Evolutionary conservation across 495 filamentous ascomycete genomes (phyloP), one percentile per base, ranked within the genome.

Genomic region (Penicillium simplicissimum): DNA sequence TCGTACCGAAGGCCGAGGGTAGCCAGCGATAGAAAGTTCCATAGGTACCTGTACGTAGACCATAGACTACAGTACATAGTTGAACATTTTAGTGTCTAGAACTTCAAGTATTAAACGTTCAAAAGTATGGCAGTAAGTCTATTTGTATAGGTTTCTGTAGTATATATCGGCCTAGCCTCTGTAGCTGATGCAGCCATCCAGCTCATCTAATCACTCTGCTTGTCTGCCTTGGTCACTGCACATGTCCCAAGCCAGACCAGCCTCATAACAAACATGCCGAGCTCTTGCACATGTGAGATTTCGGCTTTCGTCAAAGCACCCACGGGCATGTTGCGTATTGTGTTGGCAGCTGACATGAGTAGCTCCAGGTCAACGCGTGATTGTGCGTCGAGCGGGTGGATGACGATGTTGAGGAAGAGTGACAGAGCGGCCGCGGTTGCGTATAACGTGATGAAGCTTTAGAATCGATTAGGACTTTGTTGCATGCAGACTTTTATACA

Each of bases 231-330:
- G 3, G 35, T 64, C 45, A 69, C 43, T 43, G 67, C 62, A 60
- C 59, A 62, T 2, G 56, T 62, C 38, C 66, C 62, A 58, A 68
- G 66, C 59, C 66, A 68, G 11, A 68, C 55, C 1, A 65, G 42
- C 13, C 66, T 59, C 62, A 63, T 60, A 8, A 65, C 33, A 17
- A 63, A 65, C 1, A 57, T 60, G 31, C 57, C 49, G 8, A 10
- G 31, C 17, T 56, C 57, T 25, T 60, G 55, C 4, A 65, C 23
- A 35, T 33, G 35, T 4, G 21, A 13, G 8, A 23, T 40, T 36
- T 67, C 65, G 6, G 17, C 28, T 14, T 52, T 42, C 13, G 57
- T 61, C 25, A 61, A 48, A 17, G 8, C 31, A 2, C 8, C 11
- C 43, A 33, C 23, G n/a, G 58, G 42, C 21, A 67, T 58, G 6